Conservation (phyloP, 805 yeast species). For the Groenewaldozyma tartarivorans region DNA sequence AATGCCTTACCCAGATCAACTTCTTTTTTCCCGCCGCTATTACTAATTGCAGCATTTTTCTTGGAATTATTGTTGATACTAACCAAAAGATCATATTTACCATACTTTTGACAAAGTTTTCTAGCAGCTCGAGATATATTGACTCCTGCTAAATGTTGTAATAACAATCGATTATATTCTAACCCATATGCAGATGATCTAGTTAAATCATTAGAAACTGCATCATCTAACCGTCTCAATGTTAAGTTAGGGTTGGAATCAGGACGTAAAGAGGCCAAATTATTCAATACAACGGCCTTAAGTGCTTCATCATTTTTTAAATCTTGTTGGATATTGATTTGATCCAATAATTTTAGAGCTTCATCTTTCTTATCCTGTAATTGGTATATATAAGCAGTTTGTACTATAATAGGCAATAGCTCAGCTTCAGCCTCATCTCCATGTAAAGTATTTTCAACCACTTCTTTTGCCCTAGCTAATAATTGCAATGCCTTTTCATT, state of each 20-base stretch:
- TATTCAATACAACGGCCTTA: slow-evolving; percentile 12
- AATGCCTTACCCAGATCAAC: not conserved
- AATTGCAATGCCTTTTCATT: slow-evolving; percentile 32
- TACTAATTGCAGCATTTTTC: too few relatives aligned
- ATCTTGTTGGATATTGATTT: slow-evolving; percentile 6
- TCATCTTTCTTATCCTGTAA: slow-evolving; percentile 29
- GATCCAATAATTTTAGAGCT: slow-evolving; percentile 32
- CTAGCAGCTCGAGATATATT: slow-evolving; percentile 14
- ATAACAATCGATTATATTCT: slow-evolving; percentile 32
- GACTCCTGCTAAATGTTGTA: slow-evolving; percentile 31
- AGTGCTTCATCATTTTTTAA: slow-evolving; percentile 10
- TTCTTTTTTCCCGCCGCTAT: not conserved
- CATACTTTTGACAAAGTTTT: slow-evolving; percentile 11
- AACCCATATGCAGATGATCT: slow-evolving; percentile 15
- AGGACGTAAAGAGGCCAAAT: slow-evolving; percentile 8
- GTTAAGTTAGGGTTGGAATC: slow-evolving; percentile 17
- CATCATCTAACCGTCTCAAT: slow-evolving; percentile 11
- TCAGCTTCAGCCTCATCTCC: slow-evolving; percentile 42
- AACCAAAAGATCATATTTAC: not conserved
- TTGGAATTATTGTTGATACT: not conserved
- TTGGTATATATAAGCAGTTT: slow-evolving; percentile 47
- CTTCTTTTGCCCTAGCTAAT: slow-evolving; percentile 37
- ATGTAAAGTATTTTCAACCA: slow-evolving; percentile 31
- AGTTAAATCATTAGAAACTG: slow-evolving; percentile 1
- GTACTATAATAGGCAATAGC: slow-evolving; percentile 47